Evolutionary conservation across 768 basidiomycete genomes (phyloP).

Genomic region (Pisolithus microcarpus): DNA sequence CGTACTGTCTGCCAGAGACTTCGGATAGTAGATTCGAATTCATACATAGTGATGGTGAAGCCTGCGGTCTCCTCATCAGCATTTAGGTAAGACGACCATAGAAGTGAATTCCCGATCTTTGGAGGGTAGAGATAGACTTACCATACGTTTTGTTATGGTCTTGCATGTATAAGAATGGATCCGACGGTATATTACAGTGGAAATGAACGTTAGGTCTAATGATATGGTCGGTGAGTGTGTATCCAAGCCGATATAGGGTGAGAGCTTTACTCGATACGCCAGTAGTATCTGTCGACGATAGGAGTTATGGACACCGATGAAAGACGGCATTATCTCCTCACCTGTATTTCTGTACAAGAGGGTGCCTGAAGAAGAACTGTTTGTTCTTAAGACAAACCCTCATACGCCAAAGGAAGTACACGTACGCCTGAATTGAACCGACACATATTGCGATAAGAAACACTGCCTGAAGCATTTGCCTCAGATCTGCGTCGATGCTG

Average conservation of each 20-base stretch:
- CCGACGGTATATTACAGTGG: constrained; percentile 44
- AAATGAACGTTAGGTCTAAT: constrained; percentile 43
- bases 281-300: constrained; percentile 18
- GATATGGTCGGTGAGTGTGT: constrained; percentile 13
- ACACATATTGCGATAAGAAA: constrained; percentile 65
- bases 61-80: constrained; percentile 22
- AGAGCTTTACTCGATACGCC: constrained; percentile 22
- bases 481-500: neutral
- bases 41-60: constrained; percentile 57
- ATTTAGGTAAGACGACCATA: no score
- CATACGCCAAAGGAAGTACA: constrained; percentile 1
- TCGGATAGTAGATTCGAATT: constrained; percentile 56
- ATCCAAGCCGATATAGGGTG: constrained; percentile 23
- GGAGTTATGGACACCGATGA: neutral
- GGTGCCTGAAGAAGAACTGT: constrained; percentile 45
- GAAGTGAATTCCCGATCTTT: neutral
- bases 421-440: constrained; percentile 65
- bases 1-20: constrained; percentile 58
- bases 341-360: constrained; percentile 25
- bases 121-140: constrained; percentile 4
- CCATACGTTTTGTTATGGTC: constrained; percentile 50
- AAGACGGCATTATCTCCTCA: neutral
- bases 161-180: constrained; percentile 54
- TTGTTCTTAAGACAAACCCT: neutral
- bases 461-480: constrained; percentile 2